Evolutionary conservation across 768 basidiomycete genomes (phyloP), one percentile per base, ranked within the genome.

Genomic region (Suillus lakei): DNA sequence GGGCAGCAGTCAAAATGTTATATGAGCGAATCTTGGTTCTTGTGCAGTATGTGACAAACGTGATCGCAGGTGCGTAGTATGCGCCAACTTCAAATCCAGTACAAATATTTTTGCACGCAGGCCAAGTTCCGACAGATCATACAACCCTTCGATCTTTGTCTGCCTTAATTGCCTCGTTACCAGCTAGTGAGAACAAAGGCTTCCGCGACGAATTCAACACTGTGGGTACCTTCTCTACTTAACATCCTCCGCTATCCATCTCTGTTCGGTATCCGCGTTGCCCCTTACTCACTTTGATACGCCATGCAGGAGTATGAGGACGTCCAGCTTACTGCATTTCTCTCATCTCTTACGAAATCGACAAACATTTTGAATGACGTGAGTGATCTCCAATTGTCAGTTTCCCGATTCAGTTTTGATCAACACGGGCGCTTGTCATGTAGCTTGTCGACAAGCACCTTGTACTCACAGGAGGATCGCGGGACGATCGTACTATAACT

Each of bases 1-100:
- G 96, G 67, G 94, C 96, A 58, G 98, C 98, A 13, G 91, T 99
- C 62, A 91, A 95, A 74, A 99, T 99, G 98, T 84, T 99, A 62
- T 90, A 96, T 71, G 95, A 98, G 69, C 88, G 98, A 58, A 93
- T 99, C 58, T 68, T 89, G 58, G 81, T 96, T 7, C 85, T 99
- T 10, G 88, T 95, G n/a, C 86, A 90, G 75, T 99, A 99, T 77
- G 88, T 99, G 39, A 78, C 85, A 4, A 88, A 88, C 28, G 91
- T 91, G 21, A 83, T 93, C 56, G 84, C 88, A 74, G 91, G 95
- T 92, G 70, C 46, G 84, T 68, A 28, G 59, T 50, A 30, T 51
- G 55, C 38, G 10, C 13, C 53, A 39, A n/a, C 18, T n/a, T 30
- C 5, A 60, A 46, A 36, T 26, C 59, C 28, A 61, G 43, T 43